A percentile compares a stretch with the other conserved stretches of the same genome.
Evolutionary conservation across 139 green algal genomes (phyloP).

Genomic region (Astrephomene gubernaculifera): DNA sequence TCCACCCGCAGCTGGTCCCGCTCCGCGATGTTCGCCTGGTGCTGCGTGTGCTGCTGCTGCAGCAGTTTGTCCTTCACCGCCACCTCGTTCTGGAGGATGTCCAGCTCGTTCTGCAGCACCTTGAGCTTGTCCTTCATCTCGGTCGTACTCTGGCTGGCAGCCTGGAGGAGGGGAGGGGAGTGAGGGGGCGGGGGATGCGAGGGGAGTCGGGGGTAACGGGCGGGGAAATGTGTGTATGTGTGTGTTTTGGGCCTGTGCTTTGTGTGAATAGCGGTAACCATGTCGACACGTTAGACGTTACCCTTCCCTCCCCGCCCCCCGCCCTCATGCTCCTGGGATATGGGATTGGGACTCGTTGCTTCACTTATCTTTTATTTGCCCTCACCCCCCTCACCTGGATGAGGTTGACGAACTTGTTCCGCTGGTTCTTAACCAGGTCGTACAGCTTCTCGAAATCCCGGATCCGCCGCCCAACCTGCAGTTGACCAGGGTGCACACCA

Average conservation of each 20-base stretch:
- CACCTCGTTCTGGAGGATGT: conserved; percentile 75
- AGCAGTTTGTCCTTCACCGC: conserved; percentile 76
- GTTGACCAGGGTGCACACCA: too few relatives aligned
- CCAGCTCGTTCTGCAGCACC: conserved; percentile 80
- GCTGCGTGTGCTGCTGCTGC: conserved; percentile 62
- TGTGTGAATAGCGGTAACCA: neutral
- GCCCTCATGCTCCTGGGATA: neutral
- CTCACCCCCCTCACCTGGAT: conserved; percentile 58
- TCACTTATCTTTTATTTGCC: too few relatives aligned
- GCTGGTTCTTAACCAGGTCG: conserved; percentile 88
- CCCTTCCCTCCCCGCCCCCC: neutral
- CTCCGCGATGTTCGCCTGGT: conserved; percentile 57
- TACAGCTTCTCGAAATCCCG: conserved; percentile 85
- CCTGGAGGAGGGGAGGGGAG: conserved; percentile 31
- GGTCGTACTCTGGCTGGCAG: conserved; percentile 69
- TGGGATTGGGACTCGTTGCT: too few relatives aligned
- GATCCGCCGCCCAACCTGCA: conserved; percentile 54
- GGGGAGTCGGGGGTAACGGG: neutral
- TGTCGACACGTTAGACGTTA: too few relatives aligned
- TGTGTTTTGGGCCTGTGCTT: neutral
- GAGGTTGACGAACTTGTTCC: conserved; percentile 85
- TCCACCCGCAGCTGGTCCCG: conserved; percentile 75
- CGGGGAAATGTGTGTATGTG: neutral
- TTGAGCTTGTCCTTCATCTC: conserved; percentile 89
- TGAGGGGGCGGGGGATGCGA: neutral